These are phyloP conservation scores for Fragaria nilgerrensis DNA, from an alignment of 306 rosid genomes.

Conservation along the genomic window DNA sequence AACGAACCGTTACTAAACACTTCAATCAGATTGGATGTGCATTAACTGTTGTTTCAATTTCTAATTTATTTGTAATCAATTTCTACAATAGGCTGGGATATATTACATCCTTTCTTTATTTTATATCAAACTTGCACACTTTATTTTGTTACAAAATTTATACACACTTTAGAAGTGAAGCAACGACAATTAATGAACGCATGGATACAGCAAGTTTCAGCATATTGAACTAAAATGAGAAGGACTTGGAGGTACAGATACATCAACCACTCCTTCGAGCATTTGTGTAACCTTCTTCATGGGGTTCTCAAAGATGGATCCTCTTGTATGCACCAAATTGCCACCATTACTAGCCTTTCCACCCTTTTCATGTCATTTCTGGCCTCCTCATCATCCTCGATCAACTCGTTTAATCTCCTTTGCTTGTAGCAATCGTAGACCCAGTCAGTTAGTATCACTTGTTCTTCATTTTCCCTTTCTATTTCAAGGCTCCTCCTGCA, in stretches of 20 bases:
- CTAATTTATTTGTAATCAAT: too few species aligned
- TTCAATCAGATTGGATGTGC: too few species aligned
- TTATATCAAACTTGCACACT: too few species aligned
- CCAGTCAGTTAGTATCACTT: not conserved
- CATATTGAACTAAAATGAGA: not conserved
- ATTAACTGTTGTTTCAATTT: too few species aligned
- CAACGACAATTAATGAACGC: not conserved
- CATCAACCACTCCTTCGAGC: conserved; percentile 1
- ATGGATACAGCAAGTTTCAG: not conserved
- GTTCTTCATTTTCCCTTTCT: conserved; percentile 20
- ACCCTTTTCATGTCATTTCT: not conserved
- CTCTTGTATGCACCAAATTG: conserved; percentile 30
- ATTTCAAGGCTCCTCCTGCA: conserved; percentile 26
- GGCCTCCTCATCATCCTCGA: conserved; percentile 1
- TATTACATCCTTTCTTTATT: too few species aligned
- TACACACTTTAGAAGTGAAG: too few species aligned
- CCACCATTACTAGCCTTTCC: conserved; percentile 6
- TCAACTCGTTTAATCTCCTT: not conserved
- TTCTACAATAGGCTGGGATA: too few species aligned
- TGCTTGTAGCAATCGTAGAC: not conserved
- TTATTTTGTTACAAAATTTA: too few species aligned
- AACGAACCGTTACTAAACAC: too few species aligned
- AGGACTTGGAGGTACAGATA: conserved; percentile 4
- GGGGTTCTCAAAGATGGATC: conserved; percentile 30
- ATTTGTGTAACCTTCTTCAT: conserved; percentile 28